Evolutionary conservation across 768 basidiomycete species (phyloP).

Genomic region (Amanita inopinata): DNA sequence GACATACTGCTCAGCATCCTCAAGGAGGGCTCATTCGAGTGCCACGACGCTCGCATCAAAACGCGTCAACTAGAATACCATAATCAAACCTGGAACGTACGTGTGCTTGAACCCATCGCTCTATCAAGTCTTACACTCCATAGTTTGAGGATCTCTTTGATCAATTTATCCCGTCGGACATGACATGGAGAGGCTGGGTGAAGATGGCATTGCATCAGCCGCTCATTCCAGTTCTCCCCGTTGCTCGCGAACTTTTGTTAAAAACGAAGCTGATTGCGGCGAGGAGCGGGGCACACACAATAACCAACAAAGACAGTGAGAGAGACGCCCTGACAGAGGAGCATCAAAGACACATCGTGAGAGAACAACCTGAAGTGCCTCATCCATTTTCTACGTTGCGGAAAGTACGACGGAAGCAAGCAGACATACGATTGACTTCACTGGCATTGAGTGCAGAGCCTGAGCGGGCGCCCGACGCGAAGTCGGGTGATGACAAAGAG

Average conservation of each 20-base stretch:
- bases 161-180: conserved; percentile 71
- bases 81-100: conserved; percentile 75
- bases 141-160: conserved; percentile 75
- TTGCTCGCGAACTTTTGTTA: conserved; percentile 66
- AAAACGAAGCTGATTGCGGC: conserved; percentile 66
- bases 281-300: conserved; percentile 24
- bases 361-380: conserved; percentile 5
- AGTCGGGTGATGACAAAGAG: conserved; percentile 18
- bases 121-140: conserved; percentile 8
- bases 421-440: conserved; percentile 22
- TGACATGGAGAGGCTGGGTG: conserved; percentile 74
- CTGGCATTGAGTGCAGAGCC: conserved; percentile 38
- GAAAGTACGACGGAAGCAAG: conserved; percentile 21
- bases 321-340: not conserved
- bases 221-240: conserved; percentile 66
- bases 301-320: conserved; percentile 8
- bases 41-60: conserved; percentile 66
- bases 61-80: conserved; percentile 76
- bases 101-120: conserved; percentile 18
- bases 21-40: conserved; percentile 80
- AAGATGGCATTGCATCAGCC: conserved; percentile 79
- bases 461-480: conserved; percentile 12
- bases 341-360: conserved; percentile 13
- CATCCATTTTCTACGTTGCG: conserved; percentile 15
- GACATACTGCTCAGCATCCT: conserved; percentile 69